Conservation (phyloP, 202 grass and related monocot genomes). For the Elaeis oleifera region DNA sequence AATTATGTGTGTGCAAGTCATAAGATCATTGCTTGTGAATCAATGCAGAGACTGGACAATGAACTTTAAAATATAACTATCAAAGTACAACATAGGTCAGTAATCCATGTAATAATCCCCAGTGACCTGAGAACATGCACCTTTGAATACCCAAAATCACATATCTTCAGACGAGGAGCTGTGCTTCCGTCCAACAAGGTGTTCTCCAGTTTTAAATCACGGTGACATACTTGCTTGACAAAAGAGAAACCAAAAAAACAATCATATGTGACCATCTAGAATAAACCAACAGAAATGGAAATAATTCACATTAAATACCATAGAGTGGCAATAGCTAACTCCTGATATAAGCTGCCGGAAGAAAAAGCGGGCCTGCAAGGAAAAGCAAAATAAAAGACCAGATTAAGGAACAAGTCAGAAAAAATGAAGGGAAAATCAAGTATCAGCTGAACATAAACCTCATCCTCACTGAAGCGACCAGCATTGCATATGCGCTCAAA, state of each 20-base stretch:
- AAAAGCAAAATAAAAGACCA: constrained; percentile 7
- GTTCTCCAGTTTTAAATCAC: constrained; percentile 96
- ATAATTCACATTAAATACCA: constrained; percentile 40
- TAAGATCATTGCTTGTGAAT: no score
- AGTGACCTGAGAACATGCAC: constrained; percentile 27
- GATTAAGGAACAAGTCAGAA: background rate
- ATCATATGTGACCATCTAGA: background rate
- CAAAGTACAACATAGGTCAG: no score
- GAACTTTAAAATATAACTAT: background rate
- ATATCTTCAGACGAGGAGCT: constrained; percentile 95
- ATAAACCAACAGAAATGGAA: constrained; percentile 13
- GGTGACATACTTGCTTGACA: constrained; percentile 99
- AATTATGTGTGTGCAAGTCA: no score
- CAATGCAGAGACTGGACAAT: no score
- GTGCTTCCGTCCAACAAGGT: constrained; percentile 80
- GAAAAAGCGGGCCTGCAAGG: constrained; percentile 61
- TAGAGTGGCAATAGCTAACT: constrained; percentile 66
- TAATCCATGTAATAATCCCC: background rate
- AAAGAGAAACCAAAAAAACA: background rate
- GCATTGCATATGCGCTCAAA: constrained; percentile 94
- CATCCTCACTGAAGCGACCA: constrained; percentile 87
- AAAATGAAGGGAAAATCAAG: constrained; percentile 8
- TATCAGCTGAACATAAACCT: constrained; percentile 38
- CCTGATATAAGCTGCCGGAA: constrained; percentile 76
- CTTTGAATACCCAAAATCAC: constrained; percentile 99